A percentile compares a stretch with the other conserved stretches of the same genome.
These are phyloP conservation scores for Colletotrichum horii DNA, from an alignment of 2,329 filamentous ascomycete species.

Conservation along the genomic window DNA sequence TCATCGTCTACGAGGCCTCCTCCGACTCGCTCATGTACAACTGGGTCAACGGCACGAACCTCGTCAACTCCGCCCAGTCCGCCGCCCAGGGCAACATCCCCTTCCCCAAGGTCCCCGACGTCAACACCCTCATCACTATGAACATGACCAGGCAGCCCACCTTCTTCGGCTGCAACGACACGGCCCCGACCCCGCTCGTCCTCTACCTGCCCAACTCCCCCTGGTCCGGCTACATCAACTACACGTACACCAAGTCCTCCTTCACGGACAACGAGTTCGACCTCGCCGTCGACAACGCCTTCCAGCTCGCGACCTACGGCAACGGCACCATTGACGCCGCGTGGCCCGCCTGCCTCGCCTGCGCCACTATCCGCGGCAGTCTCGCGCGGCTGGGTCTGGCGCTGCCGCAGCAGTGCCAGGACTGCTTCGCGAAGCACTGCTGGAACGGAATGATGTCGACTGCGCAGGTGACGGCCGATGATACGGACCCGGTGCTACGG, in stretches of 20 bases:
- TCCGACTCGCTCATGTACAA: slow-evolving; percentile 24
- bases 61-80: slow-evolving; percentile 22
- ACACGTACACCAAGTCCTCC: slow-evolving; percentile 24
- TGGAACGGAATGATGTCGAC: slow-evolving; percentile 27
- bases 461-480: slow-evolving; percentile 9
- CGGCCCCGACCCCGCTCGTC: slow-evolving; percentile 25
- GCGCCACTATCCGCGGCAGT: slow-evolving; percentile 77
- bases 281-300: slow-evolving; percentile 65
- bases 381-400: slow-evolving; percentile 45
- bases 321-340: slow-evolving; percentile 73
- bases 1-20: slow-evolving; percentile 36
- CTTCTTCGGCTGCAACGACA: slow-evolving; percentile 32
- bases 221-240: slow-evolving; percentile 32
- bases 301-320: slow-evolving; percentile 76
- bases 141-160: slow-evolving; percentile 30
- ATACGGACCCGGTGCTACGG: slow-evolving; percentile 24
- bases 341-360: slow-evolving; percentile 82
- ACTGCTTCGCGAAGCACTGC: slow-evolving; percentile 30
- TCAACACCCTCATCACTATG: slow-evolving; percentile 28
- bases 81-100: slow-evolving; percentile 29
- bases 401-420: slow-evolving; percentile 25
- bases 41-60: slow-evolving; percentile 32
- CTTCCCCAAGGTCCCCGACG: slow-evolving; percentile 30
- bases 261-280: slow-evolving; percentile 30
- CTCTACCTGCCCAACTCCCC: slow-evolving; percentile 34